Base-by-base conservation (phyloP, 495 filamentous ascomycete genomes). In the Evernia prunastri region DNA sequence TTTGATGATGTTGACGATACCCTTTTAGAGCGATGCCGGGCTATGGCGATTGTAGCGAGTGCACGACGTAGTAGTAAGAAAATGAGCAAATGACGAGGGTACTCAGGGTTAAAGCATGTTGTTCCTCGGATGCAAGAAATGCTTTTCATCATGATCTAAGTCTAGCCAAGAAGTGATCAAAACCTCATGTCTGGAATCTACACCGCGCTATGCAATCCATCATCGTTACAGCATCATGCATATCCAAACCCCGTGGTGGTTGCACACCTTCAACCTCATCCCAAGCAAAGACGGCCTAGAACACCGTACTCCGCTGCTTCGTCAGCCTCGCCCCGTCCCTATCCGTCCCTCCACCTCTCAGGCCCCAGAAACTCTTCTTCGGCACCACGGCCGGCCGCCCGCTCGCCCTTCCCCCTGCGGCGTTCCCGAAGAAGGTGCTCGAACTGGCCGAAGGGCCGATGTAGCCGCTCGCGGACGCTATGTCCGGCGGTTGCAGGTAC, bases 261-360 rank as follows among this genome's bases (percentile, higher is more conserved):
- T 17, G 9, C 25, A 8, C 58, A 12, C 27, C 0, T 27, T n/a
- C n/a, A n/a, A 36, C 23, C n/a, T 25, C 11, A 13, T 3, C 47
- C 39, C 35, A 36, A 60, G 4, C n/a, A n/a, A n/a, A n/a, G n/a
- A n/a, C n/a, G 12, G 10, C 13, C 49, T 77, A 84, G 70, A 82
- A 82, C 72, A 83, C 79, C 29, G 79, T 77, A 72, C 81, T 83
- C 69, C 76, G 72, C 73, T 84, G 82, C 72, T 80, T 83, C 27
- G 68, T 69, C 63, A 84, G 58, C 67, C 76, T 77, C 23, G 61
- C 54, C 20, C 63, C 69, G n/a, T 72, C 66, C 11, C 73, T 71
- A 25, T 63, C 66, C 27, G 29, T 29, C 10, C 75, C 75, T 11
- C 73, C 70, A 56, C 73, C 73, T 35, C 61, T 63, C 61, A 72